phyloP scores from a whole-genome alignment of 106 monocot species.

The Dendrobium huoshanense region DNA sequence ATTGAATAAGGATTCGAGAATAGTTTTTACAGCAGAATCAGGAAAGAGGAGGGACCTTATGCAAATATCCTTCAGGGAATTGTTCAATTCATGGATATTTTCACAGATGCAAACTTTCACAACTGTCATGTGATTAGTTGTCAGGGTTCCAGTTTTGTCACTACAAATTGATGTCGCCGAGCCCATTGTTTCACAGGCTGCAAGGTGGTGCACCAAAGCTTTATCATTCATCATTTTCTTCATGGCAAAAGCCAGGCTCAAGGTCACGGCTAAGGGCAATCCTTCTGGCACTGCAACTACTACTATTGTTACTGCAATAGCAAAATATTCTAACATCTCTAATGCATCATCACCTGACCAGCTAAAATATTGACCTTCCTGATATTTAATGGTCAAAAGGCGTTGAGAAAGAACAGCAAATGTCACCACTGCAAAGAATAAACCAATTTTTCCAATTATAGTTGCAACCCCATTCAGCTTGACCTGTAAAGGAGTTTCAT shows the following conservation, averaged over 20 bases:
- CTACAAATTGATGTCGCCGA: slow-evolving; percentile 19
- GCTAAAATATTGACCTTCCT: not conserved
- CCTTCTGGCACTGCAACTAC: slow-evolving; percentile 30
- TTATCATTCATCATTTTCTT: slow-evolving; percentile 30
- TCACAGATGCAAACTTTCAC: slow-evolving; percentile 19
- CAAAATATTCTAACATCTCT: slow-evolving; percentile 16
- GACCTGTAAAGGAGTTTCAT: slow-evolving; percentile 27
- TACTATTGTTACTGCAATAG: slow-evolving; percentile 21
- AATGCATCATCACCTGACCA: slow-evolving; percentile 27
- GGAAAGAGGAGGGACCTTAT: slow-evolving; percentile 5
- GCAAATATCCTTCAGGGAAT: not conserved
- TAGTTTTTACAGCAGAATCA: slow-evolving; percentile 2
- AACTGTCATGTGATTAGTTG: slow-evolving; percentile 25
- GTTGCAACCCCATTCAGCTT: slow-evolving; percentile 24
- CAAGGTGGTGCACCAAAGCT: slow-evolving; percentile 16
- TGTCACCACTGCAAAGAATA: slow-evolving; percentile 14
- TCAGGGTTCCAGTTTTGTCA: slow-evolving; percentile 26
- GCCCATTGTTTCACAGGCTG: slow-evolving; percentile 29
- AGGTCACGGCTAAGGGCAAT: slow-evolving; percentile 25
- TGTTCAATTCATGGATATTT: slow-evolving; percentile 9
- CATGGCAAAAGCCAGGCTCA: slow-evolving; percentile 26
- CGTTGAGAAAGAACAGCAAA: slow-evolving; percentile 14
- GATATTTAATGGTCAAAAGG: not conserved
- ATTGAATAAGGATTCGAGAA: slow-evolving; percentile 20
- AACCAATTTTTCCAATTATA: slow-evolving; percentile 18